Evolutionary conservation across 306 rosid genomes (phyloP).

Genomic region (Cicer yamashitae): DNA sequence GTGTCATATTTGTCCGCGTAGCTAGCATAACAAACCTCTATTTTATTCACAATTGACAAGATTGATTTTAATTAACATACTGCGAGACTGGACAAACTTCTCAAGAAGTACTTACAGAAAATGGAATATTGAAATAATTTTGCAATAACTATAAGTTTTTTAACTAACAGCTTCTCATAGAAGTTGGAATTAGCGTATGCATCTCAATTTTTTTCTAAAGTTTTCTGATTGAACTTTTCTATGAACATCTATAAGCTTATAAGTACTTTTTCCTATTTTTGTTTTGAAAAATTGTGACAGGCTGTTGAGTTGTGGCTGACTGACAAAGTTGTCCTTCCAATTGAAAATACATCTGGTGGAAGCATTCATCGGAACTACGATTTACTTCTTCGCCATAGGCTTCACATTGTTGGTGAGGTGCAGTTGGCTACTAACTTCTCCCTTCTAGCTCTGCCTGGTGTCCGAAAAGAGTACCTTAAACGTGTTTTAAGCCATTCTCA

Average conservation of each 20-base stretch:
- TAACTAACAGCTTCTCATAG: not conserved
- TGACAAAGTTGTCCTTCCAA: slow-evolving; percentile 70
- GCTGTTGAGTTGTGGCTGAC: slow-evolving; percentile 82
- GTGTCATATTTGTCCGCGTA: too few species aligned
- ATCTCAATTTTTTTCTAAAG: not conserved
- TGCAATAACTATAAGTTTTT: not conserved
- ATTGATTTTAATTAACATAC: not conserved
- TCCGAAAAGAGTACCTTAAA: slow-evolving; percentile 59
- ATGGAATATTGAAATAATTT: not conserved
- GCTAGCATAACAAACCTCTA: too few species aligned
- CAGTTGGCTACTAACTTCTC: slow-evolving; percentile 63
- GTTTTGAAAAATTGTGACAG: slow-evolving; percentile 38
- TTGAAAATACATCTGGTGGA: slow-evolving; percentile 77
- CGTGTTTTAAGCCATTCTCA: slow-evolving; percentile 77
- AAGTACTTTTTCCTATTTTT: slow-evolving; percentile 3
- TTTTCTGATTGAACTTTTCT: not conserved
- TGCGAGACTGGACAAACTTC: not conserved
- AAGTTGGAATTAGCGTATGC: not conserved
- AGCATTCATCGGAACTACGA: slow-evolving; percentile 81
- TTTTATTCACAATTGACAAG: too few species aligned
- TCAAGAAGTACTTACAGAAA: not conserved
- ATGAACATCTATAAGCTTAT: not conserved
- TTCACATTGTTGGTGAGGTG: slow-evolving; percentile 83
- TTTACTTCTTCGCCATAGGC: slow-evolving; percentile 82
- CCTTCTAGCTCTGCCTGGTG: slow-evolving; percentile 77